Evolutionary conservation across 208 protist species (phyloP), one percentile per base, ranked within the genome.

Genomic region (Acanthamoeba quina): DNA sequence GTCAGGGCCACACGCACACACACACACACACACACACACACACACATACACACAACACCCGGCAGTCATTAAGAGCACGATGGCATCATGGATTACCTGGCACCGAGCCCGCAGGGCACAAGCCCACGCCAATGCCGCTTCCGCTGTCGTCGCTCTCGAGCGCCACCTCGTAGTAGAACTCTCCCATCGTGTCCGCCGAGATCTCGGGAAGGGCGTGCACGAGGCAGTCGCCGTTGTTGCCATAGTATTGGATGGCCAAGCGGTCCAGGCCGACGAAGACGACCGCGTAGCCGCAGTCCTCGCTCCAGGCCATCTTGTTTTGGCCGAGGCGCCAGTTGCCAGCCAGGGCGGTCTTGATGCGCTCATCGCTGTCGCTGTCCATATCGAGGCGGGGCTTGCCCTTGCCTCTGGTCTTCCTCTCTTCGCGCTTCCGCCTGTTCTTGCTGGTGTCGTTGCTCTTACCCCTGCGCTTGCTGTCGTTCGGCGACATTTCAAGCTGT

Each of bases 181-280:
- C 78, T 17, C 31, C 34, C 47, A 24, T 62, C 13, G 52, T 62
- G 17, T 86, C 78, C 9, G 78, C 78, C 6, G 78, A 60, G 26
- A 86, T 86, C 44, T 64, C 78, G 52, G 78, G 78, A 3, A 86
- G 78, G 11, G 78, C 78, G 47, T 86, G 78, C 7, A 86, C 78
- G 6, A 86, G 78, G 34, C 49, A 86, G 26, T 86, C 78, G 26
- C 78, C 78, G 52, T 86, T 86, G 78, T 44, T 62, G 3, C 78
- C 78, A n/a, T 44, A 62, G 78, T 86, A 86, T 34, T 86, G 78
- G n/a, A 86, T 34, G 78, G 78, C 31, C 17, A 86, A 49, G 13
- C 78, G 78, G 17, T 86, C 78, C 29, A 86, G 78, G 11, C 78
- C 78, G 78, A 86, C 34, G n/a, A 44, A 86, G 29, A 62, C 52